Conservation (phyloP, 495 filamentous ascomycete species). For the Penicillium fimorum region DNA sequence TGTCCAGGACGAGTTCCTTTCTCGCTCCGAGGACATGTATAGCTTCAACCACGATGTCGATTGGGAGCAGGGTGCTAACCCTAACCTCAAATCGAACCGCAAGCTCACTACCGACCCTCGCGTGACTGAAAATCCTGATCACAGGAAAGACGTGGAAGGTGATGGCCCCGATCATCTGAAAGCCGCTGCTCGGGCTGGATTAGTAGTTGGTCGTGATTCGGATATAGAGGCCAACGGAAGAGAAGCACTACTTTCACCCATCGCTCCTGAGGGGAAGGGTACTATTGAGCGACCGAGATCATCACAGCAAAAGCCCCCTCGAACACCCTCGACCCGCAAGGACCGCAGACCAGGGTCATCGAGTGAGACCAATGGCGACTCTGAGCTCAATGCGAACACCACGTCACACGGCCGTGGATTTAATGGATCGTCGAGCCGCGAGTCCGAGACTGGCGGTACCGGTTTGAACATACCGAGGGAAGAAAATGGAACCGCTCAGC, state of each 20-base stretch:
- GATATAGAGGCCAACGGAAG: slow-evolving; percentile 53
- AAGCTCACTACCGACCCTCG: slow-evolving; percentile 61
- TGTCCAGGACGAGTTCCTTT: slow-evolving; percentile 60
- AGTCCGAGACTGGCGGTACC: slow-evolving; percentile 72
- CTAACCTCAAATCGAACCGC: slow-evolving; percentile 58
- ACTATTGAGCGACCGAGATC: slow-evolving; percentile 51
- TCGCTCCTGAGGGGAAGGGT: slow-evolving; percentile 60
- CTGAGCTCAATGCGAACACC: slow-evolving; percentile 21
- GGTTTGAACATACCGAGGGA: slow-evolving; percentile 38
- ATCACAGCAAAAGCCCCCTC: slow-evolving; percentile 21
- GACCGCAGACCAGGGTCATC: slow-evolving; percentile 43
- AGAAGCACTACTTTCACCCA: slow-evolving; percentile 64
- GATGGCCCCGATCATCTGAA: slow-evolving; percentile 70
- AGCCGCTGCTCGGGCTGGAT: slow-evolving; percentile 51
- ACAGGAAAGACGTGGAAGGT: slow-evolving; percentile 75
- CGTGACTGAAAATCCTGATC: slow-evolving; percentile 60
- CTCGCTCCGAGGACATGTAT: slow-evolving; percentile 58
- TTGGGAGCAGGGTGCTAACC: slow-evolving; percentile 62
- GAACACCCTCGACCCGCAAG: slow-evolving; percentile 23
- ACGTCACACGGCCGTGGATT: slow-evolving; percentile 13
- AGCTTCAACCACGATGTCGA: slow-evolving; percentile 88
- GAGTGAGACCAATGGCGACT: slow-evolving; percentile 46
- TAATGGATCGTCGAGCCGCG: slow-evolving; percentile 54
- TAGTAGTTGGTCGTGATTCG: slow-evolving; percentile 64
- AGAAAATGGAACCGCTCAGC: slow-evolving; percentile 41